phyloP scores from a whole-genome alignment of 371 early-diverging fungal species.

The Mortierella sp. region DNA sequence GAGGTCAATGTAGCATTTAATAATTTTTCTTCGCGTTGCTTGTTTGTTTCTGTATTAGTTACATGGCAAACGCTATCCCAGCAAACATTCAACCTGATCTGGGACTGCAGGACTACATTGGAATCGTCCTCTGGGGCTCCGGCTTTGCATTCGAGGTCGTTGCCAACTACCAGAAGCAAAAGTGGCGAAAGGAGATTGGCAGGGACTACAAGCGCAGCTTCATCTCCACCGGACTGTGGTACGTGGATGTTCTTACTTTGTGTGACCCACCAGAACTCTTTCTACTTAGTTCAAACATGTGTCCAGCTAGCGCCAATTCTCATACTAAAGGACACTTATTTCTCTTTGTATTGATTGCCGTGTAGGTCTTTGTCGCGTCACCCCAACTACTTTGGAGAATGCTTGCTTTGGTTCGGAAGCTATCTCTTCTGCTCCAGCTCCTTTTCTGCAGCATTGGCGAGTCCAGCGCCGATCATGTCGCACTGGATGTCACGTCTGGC shows the following conservation, averaged over 20 bases:
- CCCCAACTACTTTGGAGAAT: conserved; percentile 58
- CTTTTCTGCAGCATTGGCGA: conserved; percentile 14
- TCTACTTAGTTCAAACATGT: neutral
- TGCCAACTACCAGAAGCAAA: conserved; percentile 50
- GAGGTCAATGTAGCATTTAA: neutral
- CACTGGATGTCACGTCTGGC: conserved; percentile 37
- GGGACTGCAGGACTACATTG: conserved; percentile 31
- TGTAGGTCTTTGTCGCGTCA: conserved; percentile 51
- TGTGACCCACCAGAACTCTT: neutral
- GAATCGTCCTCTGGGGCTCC: conserved; percentile 31
- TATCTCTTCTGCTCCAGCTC: conserved; percentile 31
- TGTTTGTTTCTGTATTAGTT: neutral
- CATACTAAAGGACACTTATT: neutral
- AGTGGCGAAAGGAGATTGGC: conserved; percentile 46
- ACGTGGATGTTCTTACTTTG: neutral
- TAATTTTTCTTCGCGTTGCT: neutral
- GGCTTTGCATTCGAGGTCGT: conserved; percentile 41
- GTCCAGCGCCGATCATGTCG: conserved; percentile 20
- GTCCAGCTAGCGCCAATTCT: too few species aligned
- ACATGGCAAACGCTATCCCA: conserved; percentile 49
- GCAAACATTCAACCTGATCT: conserved; percentile 32
- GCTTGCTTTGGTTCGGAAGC: conserved; percentile 48
- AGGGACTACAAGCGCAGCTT: conserved; percentile 52
- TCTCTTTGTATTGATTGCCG: neutral
- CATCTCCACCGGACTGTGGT: conserved; percentile 54